phyloP scores from a whole-genome alignment of 257 asterid genomes.

The Solanum ossicruentum region DNA sequence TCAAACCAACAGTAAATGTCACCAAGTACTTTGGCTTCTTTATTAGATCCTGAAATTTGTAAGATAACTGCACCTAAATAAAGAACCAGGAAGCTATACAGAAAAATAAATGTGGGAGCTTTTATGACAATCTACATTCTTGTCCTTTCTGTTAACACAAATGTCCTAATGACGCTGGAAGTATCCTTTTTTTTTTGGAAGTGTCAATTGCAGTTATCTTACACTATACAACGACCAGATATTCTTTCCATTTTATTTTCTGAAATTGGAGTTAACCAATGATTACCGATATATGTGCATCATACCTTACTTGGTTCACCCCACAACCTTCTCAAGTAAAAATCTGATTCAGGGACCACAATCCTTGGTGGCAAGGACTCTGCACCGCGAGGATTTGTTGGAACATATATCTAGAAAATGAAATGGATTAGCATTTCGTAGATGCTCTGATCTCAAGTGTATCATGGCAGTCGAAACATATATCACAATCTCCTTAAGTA shows the following conservation, averaged over 20 bases:
- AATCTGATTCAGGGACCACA: constrained; percentile 80
- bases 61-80: background rate
- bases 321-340: constrained; percentile 83
- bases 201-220: background rate
- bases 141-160: background rate
- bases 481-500: background rate
- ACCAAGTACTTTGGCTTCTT: constrained; percentile 80
- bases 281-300: background rate
- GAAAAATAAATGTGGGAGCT: background rate
- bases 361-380: constrained; percentile 93
- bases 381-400: constrained; percentile 92
- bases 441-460: background rate
- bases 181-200: background rate
- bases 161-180: background rate
- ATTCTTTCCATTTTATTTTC: background rate
- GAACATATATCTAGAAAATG: constrained; percentile 56
- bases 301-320: constrained; percentile 93
- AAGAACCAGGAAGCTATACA: background rate
- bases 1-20: constrained; percentile 82
- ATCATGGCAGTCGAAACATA: background rate
- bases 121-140: background rate
- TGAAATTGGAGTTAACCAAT: background rate
- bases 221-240: background rate
- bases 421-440: background rate
- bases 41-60: constrained; percentile 58